Conservation (phyloP, 176 grass and related monocot genomes). For the Ensete glaucum region DNA sequence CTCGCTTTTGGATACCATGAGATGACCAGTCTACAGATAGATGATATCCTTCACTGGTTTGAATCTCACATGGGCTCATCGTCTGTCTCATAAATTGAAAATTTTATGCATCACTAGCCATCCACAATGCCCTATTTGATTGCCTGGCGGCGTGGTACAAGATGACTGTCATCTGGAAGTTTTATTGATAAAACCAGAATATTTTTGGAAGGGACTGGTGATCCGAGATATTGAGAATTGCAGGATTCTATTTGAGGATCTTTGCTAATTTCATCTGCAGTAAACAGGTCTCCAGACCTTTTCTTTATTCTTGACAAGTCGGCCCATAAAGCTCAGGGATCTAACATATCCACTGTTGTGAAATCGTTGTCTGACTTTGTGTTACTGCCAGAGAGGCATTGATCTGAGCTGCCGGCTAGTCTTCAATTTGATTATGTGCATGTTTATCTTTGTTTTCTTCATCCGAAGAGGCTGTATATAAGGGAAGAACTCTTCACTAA, state of each 20-base stretch:
- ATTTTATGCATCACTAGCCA: neutral
- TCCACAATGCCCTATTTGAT: neutral
- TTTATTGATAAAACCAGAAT: neutral
- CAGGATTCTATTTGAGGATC: neutral
- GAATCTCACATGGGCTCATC: conserved; percentile 28
- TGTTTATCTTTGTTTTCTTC: neutral
- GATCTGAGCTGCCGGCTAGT: neutral
- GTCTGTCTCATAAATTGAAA: neutral
- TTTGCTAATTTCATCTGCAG: neutral
- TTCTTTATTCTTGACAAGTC: neutral
- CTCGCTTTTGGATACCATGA: conserved; percentile 64
- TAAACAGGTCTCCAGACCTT: neutral
- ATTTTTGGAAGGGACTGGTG: neutral
- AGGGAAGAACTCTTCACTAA: neutral
- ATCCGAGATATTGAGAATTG: neutral
- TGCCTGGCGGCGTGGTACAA: neutral
- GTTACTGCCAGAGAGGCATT: neutral
- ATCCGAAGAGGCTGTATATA: neutral
- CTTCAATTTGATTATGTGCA: neutral
- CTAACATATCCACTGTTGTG: neutral
- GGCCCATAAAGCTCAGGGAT: neutral
- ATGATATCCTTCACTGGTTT: conserved; percentile 70
- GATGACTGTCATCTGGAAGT: neutral
- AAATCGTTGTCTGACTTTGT: too few species aligned
- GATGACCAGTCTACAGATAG: conserved; percentile 52